Evolutionary conservation across 768 basidiomycete species (phyloP).

Genomic region (Rhizopogon rudus): DNA sequence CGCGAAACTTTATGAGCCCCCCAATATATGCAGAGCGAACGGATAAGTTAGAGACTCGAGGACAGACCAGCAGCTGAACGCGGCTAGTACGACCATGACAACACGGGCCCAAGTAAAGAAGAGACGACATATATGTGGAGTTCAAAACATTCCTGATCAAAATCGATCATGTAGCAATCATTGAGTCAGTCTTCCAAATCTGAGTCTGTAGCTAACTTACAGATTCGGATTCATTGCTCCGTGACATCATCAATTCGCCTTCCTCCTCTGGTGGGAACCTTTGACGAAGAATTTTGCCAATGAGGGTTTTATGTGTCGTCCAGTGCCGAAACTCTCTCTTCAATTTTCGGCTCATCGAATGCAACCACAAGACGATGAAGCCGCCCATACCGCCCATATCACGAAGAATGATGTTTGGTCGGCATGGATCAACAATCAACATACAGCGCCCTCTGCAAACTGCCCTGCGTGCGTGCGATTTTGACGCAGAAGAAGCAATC

Average conservation of each 20-base stretch:
- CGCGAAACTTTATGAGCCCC: no score
- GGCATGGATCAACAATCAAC: conserved; percentile 8
- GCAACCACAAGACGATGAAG: neutral
- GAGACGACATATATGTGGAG: neutral
- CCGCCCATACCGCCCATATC: conserved; percentile 1
- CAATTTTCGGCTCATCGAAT: no score
- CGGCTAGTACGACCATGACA: neutral
- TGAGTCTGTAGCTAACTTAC: neutral
- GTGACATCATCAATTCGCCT: neutral
- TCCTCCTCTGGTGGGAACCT: neutral
- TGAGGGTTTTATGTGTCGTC: neutral
- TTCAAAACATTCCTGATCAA: neutral
- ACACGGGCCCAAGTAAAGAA: no score
- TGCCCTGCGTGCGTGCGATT: conserved; percentile 24
- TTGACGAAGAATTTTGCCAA: neutral
- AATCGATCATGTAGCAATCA: neutral
- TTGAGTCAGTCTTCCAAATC: neutral
- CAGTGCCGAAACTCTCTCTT: neutral
- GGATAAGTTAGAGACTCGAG: neutral
- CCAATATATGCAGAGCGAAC: no score
- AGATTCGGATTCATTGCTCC: neutral
- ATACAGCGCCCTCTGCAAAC: conserved; percentile 25
- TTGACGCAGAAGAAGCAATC: conserved; percentile 30
- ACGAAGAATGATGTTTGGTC: neutral
- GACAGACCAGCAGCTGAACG: neutral